Evolutionary conservation across 176 grass and related monocot species (phyloP).

Genomic region (Oryza meridionalis): DNA sequence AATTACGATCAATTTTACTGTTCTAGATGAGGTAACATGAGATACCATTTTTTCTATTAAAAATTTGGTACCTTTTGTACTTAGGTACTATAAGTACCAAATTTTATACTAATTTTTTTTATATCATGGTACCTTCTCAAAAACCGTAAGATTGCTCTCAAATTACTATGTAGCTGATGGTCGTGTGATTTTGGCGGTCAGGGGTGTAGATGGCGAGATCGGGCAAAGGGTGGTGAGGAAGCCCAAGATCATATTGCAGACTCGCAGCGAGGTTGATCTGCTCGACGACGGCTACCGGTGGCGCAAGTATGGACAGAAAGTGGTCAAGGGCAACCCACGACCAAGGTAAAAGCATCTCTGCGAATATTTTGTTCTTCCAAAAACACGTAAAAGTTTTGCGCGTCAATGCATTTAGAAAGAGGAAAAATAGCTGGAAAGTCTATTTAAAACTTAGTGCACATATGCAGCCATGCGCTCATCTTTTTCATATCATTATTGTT

Average conservation of each 20-base stretch:
- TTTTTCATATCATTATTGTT: no score
- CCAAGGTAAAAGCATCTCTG: slow-evolving; percentile 38
- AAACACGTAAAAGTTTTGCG: background rate
- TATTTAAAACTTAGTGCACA: no score
- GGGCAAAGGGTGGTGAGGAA: slow-evolving; percentile 56
- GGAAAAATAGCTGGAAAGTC: no score
- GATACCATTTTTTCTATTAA: no score
- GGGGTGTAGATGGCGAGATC: slow-evolving; percentile 10
- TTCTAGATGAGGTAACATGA: no score
- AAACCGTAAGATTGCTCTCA: background rate
- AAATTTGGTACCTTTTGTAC: no score
- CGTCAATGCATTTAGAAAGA: no score
- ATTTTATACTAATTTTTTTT: no score
- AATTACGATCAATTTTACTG: no score
- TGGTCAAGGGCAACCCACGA: slow-evolving; percentile 63
- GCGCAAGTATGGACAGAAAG: slow-evolving; percentile 70
- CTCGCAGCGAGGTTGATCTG: slow-evolving; percentile 59
- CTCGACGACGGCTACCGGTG: slow-evolving; percentile 65
- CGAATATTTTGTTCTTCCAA: background rate
- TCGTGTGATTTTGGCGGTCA: slow-evolving; percentile 2
- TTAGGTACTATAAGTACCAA: no score
- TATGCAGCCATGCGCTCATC: no score
- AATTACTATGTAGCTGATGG: background rate
- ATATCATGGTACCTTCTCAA: no score
- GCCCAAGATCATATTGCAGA: slow-evolving; percentile 60